These are phyloP conservation scores for Ogataea haglerorum DNA, from an alignment of 805 yeast species.

Conservation along the genomic window DNA sequence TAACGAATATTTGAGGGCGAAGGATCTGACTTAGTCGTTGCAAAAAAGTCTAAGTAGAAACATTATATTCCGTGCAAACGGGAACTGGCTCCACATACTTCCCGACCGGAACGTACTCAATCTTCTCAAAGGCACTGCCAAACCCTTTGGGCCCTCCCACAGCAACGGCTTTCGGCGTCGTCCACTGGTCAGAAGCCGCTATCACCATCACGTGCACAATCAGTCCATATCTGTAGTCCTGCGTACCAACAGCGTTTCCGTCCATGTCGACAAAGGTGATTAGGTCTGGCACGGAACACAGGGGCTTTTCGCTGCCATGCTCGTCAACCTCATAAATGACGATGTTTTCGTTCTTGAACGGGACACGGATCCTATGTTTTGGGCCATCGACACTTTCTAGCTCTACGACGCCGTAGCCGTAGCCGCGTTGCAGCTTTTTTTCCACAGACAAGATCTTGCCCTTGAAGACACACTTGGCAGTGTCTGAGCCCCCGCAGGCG, in stretches of 20 bases:
- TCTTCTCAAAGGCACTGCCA: conserved; percentile 31
- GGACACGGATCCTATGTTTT: conserved; percentile 25
- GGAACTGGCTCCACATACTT: conserved; percentile 22
- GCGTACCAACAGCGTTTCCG: conserved; percentile 44
- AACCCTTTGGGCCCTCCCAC: conserved; percentile 40
- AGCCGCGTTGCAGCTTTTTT: conserved; percentile 38
- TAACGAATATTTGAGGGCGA: conserved; percentile 5
- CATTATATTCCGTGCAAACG: conserved; percentile 10
- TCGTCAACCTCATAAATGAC: conserved; percentile 28
- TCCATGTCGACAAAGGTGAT: conserved; percentile 38
- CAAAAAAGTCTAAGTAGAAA: background rate
- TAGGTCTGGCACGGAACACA: conserved; percentile 41
- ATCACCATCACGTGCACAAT: conserved; percentile 38
- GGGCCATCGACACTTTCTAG: conserved; percentile 21
- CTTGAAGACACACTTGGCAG: conserved; percentile 34
- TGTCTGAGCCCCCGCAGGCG: conserved; percentile 32
- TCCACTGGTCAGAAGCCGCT: conserved; percentile 36
- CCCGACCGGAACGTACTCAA: conserved; percentile 38
- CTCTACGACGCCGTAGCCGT: conserved; percentile 40
- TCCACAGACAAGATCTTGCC: conserved; percentile 44
- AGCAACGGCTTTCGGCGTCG: conserved; percentile 33
- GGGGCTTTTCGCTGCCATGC: conserved; percentile 22
- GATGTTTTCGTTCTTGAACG: conserved; percentile 46
- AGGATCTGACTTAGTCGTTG: background rate
- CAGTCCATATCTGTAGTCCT: conserved; percentile 42